Percentiles rank a stretch among this genome's conserved stretches.
Evolutionary conservation across 2,329 filamentous ascomycete genomes (phyloP).

Genomic region (Arthrobotrys entomopaga): DNA sequence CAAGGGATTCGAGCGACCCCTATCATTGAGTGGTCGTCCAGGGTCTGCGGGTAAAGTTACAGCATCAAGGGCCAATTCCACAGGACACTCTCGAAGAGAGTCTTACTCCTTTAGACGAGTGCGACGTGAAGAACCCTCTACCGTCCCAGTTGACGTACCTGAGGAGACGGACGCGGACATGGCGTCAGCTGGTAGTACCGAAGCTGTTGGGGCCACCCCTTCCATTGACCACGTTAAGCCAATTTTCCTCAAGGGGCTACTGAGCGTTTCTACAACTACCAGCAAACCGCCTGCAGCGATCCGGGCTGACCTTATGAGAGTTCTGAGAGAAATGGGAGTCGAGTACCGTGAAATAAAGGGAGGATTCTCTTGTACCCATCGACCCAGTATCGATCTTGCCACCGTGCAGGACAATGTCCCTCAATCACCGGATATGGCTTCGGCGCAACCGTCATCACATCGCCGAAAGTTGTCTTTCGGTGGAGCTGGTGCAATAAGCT

Average conservation of each 20-base stretch:
- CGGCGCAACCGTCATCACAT: constrained; percentile 58
- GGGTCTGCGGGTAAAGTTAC: constrained; percentile 54
- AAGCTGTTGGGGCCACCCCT: constrained; percentile 62
- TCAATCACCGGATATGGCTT: constrained; percentile 58
- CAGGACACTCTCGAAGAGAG: constrained; percentile 87
- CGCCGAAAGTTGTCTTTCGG: constrained; percentile 60
- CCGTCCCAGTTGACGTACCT: constrained; percentile 73
- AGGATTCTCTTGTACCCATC: constrained; percentile 88
- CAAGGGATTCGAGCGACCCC: constrained; percentile 56
- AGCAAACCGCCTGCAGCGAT: constrained; percentile 89
- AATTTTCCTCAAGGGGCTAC: constrained; percentile 93
- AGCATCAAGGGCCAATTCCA: constrained; percentile 76
- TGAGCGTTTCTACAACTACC: constrained; percentile 96
- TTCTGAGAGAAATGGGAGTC: constrained; percentile 86
- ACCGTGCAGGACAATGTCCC: constrained; percentile 71
- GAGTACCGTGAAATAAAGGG: constrained; percentile 92
- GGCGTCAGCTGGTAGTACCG: constrained; percentile 67
- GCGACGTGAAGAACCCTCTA: constrained; percentile 75
- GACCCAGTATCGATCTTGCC: constrained; percentile 87
- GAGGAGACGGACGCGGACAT: constrained; percentile 90
- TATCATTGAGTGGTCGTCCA: constrained; percentile 53
- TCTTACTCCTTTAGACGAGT: constrained; percentile 88
- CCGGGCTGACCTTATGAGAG: constrained; percentile 86
- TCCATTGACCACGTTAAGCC: constrained; percentile 85
- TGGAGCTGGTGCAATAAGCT: constrained; percentile 41